These are phyloP conservation scores for Kuraishia capsulata DNA, from an alignment of 805 yeast species.

Conservation along the genomic window DNA sequence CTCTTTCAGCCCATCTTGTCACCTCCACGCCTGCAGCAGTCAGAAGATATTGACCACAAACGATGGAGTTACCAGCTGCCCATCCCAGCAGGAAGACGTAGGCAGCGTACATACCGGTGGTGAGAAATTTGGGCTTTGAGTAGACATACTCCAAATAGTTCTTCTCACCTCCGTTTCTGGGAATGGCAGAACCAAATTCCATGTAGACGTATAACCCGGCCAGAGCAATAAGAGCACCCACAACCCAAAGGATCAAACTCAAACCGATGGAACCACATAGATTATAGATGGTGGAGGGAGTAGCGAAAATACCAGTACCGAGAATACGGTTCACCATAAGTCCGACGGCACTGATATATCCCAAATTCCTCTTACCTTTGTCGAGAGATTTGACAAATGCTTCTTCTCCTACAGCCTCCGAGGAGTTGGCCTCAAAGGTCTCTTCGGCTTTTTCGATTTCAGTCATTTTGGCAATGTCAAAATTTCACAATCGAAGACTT, in stretches of 20 bases:
- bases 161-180: constrained; percentile 78
- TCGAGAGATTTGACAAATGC: neutral
- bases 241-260: constrained; percentile 32
- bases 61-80: constrained; percentile 81
- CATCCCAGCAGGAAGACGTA: constrained; percentile 72
- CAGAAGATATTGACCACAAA: constrained; percentile 69
- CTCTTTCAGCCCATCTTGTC: constrained; percentile 71
- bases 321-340: constrained; percentile 60
- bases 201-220: constrained; percentile 27
- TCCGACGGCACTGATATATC: constrained; percentile 37
- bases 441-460: too few species aligned
- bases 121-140: constrained; percentile 58
- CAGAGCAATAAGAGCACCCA: constrained; percentile 30
- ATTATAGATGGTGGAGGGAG: constrained; percentile 50
- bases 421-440: too few species aligned
- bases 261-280: constrained; percentile 34
- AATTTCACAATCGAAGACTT: too few species aligned
- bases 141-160: constrained; percentile 69
- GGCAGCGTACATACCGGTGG: constrained; percentile 59
- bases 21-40: constrained; percentile 63
- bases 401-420: too few species aligned
- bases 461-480: too few species aligned
- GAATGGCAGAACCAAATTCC: constrained; percentile 31
- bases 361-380: neutral
- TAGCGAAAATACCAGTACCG: constrained; percentile 72